These are phyloP conservation scores for Cladobotryum mycophilum DNA, from an alignment of 2,329 filamentous ascomycete genomes.

Conservation along the genomic window DNA sequence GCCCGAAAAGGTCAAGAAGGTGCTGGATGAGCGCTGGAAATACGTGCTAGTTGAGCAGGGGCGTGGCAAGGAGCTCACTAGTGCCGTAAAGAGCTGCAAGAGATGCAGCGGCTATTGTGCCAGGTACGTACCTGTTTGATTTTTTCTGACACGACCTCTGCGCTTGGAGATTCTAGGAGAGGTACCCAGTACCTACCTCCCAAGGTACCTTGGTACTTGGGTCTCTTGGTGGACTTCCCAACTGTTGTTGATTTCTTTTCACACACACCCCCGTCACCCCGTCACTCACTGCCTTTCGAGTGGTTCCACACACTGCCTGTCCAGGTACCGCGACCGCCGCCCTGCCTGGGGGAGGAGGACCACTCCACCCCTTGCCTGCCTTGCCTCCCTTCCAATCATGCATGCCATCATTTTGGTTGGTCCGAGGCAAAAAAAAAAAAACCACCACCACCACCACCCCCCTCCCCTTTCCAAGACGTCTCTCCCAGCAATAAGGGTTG, in stretches of 20 bases:
- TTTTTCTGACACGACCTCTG: not conserved
- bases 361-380: not conserved
- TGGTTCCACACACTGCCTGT: not conserved
- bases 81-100: conserved; percentile 93
- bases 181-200: too few species aligned
- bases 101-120: conserved; percentile 87
- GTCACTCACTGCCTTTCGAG: too few species aligned
- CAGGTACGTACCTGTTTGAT: conserved; percentile 55
- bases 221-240: not conserved
- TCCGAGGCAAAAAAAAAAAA: too few species aligned
- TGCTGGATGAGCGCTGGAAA: conserved; percentile 93
- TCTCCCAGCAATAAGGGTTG: too few species aligned
- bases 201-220: not conserved
- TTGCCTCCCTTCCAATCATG: not conserved
- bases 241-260: not conserved
- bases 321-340: not conserved
- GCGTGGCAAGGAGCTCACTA: conserved; percentile 89
- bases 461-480: too few species aligned
- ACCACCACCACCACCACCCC: too few species aligned
- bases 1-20: conserved; percentile 88
- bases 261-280: too few species aligned
- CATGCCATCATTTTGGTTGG: not conserved
- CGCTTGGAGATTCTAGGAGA: not conserved
- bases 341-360: not conserved
- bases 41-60: conserved; percentile 92